Base-by-base conservation (phyloP, 371 early-diverging fungal species). In the Rhizopus stolonifer region DNA sequence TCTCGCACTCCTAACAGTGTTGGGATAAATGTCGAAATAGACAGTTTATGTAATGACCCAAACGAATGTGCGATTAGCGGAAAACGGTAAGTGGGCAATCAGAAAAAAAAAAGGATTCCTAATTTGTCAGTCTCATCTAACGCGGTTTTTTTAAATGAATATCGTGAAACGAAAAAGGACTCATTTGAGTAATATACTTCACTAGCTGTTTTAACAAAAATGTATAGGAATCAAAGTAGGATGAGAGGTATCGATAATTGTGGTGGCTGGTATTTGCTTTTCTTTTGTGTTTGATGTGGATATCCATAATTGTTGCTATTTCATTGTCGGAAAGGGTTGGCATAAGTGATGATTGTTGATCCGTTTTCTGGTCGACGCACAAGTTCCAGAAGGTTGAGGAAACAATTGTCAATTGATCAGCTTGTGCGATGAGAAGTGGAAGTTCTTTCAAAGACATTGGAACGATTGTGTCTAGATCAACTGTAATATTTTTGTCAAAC, bases 291-390 rank as follows among this genome's bases (percentile, higher is more conserved):
- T 33, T 46, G 46, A 46, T 36, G 46, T 46, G 38, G 54, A 45
- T 53, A 53, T 53, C 46, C 54, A 53, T 53, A 53, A 53, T 53
- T 53, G 54, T 45, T 53, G 54, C 54, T 52, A 53, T 53, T 53
- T 53, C 46, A 53, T 46, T 32, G 46, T 45, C 46, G 54, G 54
- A 53, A 53, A 53, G 54, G 44, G 46, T 23, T 53, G 46, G 54
- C 54, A 46, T 53, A 36, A 53, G 46, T 46, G 54, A 46, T 53
- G 46, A 53, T 46, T 45, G 46, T 36, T 53, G 54, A 45, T 32
- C 46, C 46, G 46, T 45, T 53, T 53, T 53, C 54, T 53, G 46
- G 54, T 53, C 46, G 25, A 45, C 9, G 24, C 54, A 53, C 54
- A 53, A 44, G 54, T 36, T 53, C 54, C 54, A 53, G 47, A 54